Base-by-base conservation (phyloP, 2,329 filamentous ascomycete genomes). In the Aspergillus awamori region DNA sequence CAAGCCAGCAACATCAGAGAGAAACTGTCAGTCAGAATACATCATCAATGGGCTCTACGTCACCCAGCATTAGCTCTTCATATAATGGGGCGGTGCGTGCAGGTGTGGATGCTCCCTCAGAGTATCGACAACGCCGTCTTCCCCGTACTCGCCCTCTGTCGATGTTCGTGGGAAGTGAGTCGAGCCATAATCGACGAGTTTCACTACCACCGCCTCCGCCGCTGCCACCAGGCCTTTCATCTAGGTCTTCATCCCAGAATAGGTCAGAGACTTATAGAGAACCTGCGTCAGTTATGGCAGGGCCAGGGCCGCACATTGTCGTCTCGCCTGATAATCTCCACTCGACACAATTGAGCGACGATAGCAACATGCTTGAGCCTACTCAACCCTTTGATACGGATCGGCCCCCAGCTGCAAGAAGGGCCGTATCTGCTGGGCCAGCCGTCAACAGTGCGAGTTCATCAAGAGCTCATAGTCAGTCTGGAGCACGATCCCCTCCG, bases 371-470 rank as follows among this genome's bases (percentile, higher is more conserved):
- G 61, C 64, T 24, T 15, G 43, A 59, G 43, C 45, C 57, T 47
- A 36, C 59, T 22, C 68, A 71, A 33, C 63, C 61, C 6, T 71
- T 72, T 58, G 63, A 64, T 38, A 60, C 59, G n/a, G 53, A 69
- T 36, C 72, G 72, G 20, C 72, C 79, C 5, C 79, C 79, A 57
- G 72, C 73, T 8, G 76, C 79, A 1, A 76, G 77, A 63, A 74
- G 80, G 65, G 80, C 80, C 24, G 79, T 75, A 20, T 82, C 80
- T 43, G 78, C 79, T 15, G 79, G 79, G 3, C 78, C 79, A 5
- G 69, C 78, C 38, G 74, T 76, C 15, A 72, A 70, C 28, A 76
- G 71, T 56, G 66, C 68, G 30, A 65, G 70, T 11, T 70, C 75
- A 26, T 75, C 74, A 28, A 70, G 70, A 47, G 64, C 71, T 17